Evolutionary conservation across 2,329 filamentous ascomycete genomes (phyloP).

Genomic region (Nigrospora osmanthi): DNA sequence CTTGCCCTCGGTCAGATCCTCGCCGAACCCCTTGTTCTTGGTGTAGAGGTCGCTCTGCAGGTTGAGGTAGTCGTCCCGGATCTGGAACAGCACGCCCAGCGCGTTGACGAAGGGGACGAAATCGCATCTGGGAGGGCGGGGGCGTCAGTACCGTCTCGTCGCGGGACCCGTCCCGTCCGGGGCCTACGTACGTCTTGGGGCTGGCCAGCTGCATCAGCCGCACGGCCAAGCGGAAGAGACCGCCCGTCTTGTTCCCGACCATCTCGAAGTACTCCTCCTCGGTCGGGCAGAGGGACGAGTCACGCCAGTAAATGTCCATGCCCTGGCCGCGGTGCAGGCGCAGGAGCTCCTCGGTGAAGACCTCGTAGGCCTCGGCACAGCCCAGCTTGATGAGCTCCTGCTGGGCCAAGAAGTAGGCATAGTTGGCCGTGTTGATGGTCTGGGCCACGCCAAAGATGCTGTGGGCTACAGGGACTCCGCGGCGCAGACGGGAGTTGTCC

Average conservation of each 20-base stretch:
- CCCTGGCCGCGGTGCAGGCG: constrained; percentile 86
- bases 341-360: constrained; percentile 75
- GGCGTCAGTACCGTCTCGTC: too few species aligned
- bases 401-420: constrained; percentile 76
- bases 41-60: constrained; percentile 66
- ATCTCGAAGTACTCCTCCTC: constrained; percentile 89
- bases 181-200: background rate
- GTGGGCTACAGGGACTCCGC: constrained; percentile 76
- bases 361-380: constrained; percentile 58
- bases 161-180: too few species aligned
- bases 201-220: constrained; percentile 68
- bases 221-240: constrained; percentile 74
- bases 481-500: constrained; percentile 67
- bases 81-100: constrained; percentile 81
- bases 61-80: constrained; percentile 91
- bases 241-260: constrained; percentile 86
- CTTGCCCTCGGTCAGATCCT: constrained; percentile 94
- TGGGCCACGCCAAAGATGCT: constrained; percentile 78
- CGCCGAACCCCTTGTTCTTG: constrained; percentile 85
- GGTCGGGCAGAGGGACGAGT: constrained; percentile 73
- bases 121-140: constrained; percentile 43
- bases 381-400: constrained; percentile 65
- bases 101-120: constrained; percentile 86
- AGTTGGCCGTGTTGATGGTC: constrained; percentile 87
- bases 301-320: constrained; percentile 87